phyloP scores from a whole-genome alignment of 768 basidiomycete species.

The Agaricus bisporus region DNA sequence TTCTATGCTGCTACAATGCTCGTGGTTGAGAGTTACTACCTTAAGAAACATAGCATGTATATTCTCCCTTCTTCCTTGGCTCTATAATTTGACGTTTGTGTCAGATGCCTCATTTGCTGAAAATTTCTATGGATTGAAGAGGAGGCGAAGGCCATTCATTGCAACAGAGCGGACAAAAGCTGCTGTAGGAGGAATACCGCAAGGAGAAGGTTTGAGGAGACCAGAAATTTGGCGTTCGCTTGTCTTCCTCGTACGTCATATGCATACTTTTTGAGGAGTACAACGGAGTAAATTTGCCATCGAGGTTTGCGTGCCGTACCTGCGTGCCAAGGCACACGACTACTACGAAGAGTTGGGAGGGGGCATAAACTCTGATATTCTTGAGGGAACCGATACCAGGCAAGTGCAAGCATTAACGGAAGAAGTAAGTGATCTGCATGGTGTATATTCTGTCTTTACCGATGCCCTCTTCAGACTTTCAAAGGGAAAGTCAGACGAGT shows the following conservation, averaged over 20 bases:
- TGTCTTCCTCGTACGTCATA: constrained; percentile 62
- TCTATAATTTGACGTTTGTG: not conserved
- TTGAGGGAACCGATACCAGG: constrained; percentile 40
- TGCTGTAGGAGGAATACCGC: constrained; percentile 60
- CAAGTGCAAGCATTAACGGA: constrained; percentile 44
- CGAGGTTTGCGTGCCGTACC: constrained; percentile 84
- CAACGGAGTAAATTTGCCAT: not conserved
- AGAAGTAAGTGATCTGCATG: constrained; percentile 32
- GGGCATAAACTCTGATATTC: constrained; percentile 59
- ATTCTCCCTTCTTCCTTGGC: not conserved
- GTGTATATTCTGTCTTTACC: not conserved
- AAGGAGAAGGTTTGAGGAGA: constrained; percentile 58
- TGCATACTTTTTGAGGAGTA: not conserved
- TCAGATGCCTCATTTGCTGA: constrained; percentile 92
- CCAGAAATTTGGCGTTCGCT: constrained; percentile 74
- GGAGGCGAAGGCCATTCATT: constrained; percentile 66
- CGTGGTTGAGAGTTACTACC: constrained; percentile 86
- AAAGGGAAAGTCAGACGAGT: constrained; percentile 46
- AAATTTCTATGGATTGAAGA: constrained; percentile 91
- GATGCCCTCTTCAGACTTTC: constrained; percentile 34
- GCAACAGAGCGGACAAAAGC: constrained; percentile 60
- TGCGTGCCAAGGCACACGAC: constrained; percentile 85
- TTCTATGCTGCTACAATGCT: constrained; percentile 89
- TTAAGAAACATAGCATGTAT: constrained; percentile 70
- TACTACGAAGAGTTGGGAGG: constrained; percentile 90